Conservation (phyloP, 345 rosid species). For the Combretum micranthum region DNA sequence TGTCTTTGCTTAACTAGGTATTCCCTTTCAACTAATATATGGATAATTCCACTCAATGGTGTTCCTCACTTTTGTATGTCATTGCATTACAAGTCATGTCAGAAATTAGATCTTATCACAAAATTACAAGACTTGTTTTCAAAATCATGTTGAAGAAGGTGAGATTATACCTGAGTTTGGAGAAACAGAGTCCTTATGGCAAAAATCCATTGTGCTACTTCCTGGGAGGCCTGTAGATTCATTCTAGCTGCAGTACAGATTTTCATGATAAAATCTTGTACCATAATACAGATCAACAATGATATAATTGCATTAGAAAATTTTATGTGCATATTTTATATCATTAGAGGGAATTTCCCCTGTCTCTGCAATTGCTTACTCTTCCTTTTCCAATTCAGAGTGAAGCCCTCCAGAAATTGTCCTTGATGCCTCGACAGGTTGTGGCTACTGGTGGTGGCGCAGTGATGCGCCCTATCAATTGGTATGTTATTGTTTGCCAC, state of each 20-base stretch:
- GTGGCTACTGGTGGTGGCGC: slow-evolving; percentile 52
- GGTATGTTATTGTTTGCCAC: slow-evolving; percentile 15
- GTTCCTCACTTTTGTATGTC: too few species aligned
- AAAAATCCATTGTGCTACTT: too few species aligned
- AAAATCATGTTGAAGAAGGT: not conserved
- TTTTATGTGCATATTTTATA: too few species aligned
- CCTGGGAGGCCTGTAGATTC: not conserved
- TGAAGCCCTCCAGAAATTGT: slow-evolving; percentile 30
- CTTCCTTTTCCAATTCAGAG: slow-evolving; percentile 18
- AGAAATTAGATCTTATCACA: not conserved
- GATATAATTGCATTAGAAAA: too few species aligned
- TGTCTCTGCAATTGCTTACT: slow-evolving; percentile 2
- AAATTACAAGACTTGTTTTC: not conserved
- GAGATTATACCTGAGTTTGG: too few species aligned
- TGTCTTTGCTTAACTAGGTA: too few species aligned
- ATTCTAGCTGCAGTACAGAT: not conserved
- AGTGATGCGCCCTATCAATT: slow-evolving; percentile 30
- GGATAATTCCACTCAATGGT: too few species aligned
- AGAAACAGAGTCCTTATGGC: too few species aligned
- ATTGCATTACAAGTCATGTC: too few species aligned
- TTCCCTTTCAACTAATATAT: too few species aligned
- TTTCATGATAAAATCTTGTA: not conserved
- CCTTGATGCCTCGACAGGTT: slow-evolving; percentile 23
- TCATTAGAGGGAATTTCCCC: not conserved
- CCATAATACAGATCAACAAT: too few species aligned